Conservation (phyloP, 225 moss, liverwort and hornwort species). For the Polytrichum commune region DNA sequence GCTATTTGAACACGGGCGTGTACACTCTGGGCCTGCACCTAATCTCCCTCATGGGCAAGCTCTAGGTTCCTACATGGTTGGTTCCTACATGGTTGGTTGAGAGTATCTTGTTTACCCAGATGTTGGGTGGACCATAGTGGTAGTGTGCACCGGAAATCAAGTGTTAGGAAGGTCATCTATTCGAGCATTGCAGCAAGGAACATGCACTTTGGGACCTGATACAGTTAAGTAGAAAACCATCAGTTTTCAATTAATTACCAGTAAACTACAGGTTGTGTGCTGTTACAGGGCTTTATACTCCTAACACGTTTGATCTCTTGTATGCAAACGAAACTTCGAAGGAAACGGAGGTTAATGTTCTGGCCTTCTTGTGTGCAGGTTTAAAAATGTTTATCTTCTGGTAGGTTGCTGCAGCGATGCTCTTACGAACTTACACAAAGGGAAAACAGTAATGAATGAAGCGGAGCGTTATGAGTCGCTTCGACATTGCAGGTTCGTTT, state of each 20-base stretch:
- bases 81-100: too few species aligned
- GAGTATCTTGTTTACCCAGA: too few species aligned
- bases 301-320: too few species aligned
- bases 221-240: background rate
- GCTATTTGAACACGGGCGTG: too few species aligned
- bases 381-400: conserved; percentile 53
- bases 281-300: too few species aligned
- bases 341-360: background rate
- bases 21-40: background rate
- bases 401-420: conserved; percentile 64
- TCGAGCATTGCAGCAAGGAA: background rate
- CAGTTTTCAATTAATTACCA: background rate
- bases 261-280: background rate
- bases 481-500: conserved; percentile 67
- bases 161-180: too few species aligned
- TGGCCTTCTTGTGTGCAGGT: conserved; percentile 22
- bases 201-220: background rate
- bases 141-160: too few species aligned
- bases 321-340: too few species aligned
- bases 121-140: too few species aligned
- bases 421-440: conserved; percentile 57
- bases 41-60: too few species aligned
- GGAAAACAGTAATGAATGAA: conserved; percentile 62
- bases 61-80: too few species aligned
- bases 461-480: conserved; percentile 60